Percentiles rank a stretch among this genome's conserved stretches.
phyloP scores from a whole-genome alignment of 2,329 filamentous ascomycete genomes.

The Stachybotrys echinatus region DNA sequence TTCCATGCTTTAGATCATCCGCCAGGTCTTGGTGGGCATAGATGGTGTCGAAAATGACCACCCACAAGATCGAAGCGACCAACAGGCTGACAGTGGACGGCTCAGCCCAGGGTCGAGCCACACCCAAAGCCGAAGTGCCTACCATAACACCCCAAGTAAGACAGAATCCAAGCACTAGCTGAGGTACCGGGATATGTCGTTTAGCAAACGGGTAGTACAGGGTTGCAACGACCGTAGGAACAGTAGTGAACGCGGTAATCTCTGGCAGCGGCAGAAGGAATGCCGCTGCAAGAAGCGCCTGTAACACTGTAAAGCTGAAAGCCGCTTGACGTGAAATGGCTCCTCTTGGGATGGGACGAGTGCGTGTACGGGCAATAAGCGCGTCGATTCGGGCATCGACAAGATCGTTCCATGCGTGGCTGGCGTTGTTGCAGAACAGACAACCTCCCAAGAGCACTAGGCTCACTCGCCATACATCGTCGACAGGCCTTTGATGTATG shows the following conservation, averaged over 20 bases:
- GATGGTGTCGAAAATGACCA: constrained; percentile 28
- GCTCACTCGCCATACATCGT: neutral
- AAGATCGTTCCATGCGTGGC: constrained; percentile 26
- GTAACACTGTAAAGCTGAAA: constrained; percentile 20
- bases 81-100: constrained; percentile 17
- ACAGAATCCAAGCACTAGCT: constrained; percentile 27
- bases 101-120: constrained; percentile 12
- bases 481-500: neutral
- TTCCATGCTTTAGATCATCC: constrained; percentile 24
- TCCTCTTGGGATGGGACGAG: constrained; percentile 26
- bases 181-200: constrained; percentile 26
- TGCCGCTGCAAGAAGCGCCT: constrained; percentile 17
- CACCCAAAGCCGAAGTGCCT: constrained; percentile 19
- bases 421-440: constrained; percentile 10
- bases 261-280: constrained; percentile 9
- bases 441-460: constrained; percentile 9
- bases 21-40: constrained; percentile 28
- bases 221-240: constrained; percentile 20
- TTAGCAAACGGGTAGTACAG: constrained; percentile 29
- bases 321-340: constrained; percentile 21
- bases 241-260: constrained; percentile 15
- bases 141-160: constrained; percentile 24
- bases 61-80: constrained; percentile 23
- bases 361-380: constrained; percentile 20
- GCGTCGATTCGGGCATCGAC: constrained; percentile 26